These are phyloP conservation scores for Carex myosuroides DNA, from an alignment of 176 grass and related monocot genomes.

Conservation along the genomic window DNA sequence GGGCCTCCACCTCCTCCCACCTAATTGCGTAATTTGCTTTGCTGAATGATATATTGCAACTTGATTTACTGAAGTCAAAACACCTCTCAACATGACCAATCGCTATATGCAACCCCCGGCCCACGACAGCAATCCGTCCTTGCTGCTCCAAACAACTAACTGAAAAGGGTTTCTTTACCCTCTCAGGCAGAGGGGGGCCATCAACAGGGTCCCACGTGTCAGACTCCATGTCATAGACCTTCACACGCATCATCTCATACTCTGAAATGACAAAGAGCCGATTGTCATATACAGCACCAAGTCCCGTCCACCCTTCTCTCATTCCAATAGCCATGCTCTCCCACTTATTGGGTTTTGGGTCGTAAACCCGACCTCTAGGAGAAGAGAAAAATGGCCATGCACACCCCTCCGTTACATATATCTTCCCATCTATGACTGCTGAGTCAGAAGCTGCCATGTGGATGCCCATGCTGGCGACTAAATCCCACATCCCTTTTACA, in stretches of 20 bases:
- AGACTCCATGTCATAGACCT: conserved; percentile 49
- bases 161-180: conserved; percentile 67
- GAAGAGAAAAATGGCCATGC: conserved; percentile 88
- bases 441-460: conserved; percentile 86
- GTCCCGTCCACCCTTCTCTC: conserved; percentile 88
- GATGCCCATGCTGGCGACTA: conserved; percentile 53
- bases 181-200: conserved; percentile 52
- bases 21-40: conserved; percentile 33
- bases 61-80: conserved; percentile 4
- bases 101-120: conserved; percentile 55
- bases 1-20: conserved; percentile 71
- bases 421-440: conserved; percentile 45
- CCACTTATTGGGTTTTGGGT: conserved; percentile 51
- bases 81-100: conserved; percentile 54
- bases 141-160: conserved; percentile 41
- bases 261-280: conserved; percentile 77
- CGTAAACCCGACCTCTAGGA: conserved; percentile 70
- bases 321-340: conserved; percentile 70
- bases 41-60: conserved; percentile 10
- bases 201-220: conserved; percentile 67
- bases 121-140: conserved; percentile 52
- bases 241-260: conserved; percentile 77
- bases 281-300: conserved; percentile 38
- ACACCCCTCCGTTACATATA: conserved; percentile 78
- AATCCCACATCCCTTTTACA: conserved; percentile 43